A percentile compares a stretch with the other conserved stretches of the same genome.
phyloP scores from a whole-genome alignment of 2,329 filamentous ascomycete species.

The Scortechinia acanthostroma region DNA sequence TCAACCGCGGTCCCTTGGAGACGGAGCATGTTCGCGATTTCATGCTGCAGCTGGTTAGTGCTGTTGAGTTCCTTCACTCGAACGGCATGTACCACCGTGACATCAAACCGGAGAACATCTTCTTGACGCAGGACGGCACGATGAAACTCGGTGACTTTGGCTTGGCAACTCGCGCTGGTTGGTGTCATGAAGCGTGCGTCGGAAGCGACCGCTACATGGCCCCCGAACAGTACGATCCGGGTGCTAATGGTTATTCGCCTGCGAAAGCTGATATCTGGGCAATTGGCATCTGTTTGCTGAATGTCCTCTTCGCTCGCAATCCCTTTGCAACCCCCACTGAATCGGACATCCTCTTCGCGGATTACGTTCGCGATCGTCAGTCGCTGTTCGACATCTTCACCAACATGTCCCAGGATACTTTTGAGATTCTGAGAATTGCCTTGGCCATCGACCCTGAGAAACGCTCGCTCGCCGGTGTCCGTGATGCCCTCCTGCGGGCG shows the following conservation, averaged over 20 bases:
- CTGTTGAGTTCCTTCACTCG: constrained; percentile 82
- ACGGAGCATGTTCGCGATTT: constrained; percentile 95
- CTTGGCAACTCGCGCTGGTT: constrained; percentile 78
- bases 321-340: constrained; percentile 87
- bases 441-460: constrained; percentile 86
- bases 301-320: constrained; percentile 93
- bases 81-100: constrained; percentile 93
- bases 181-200: constrained; percentile 87
- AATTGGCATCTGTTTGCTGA: constrained; percentile 90
- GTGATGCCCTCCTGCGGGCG: constrained; percentile 70
- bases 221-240: constrained; percentile 91
- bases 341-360: constrained; percentile 84
- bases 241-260: constrained; percentile 80
- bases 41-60: constrained; percentile 88
- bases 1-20: constrained; percentile 79
- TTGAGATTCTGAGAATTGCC: constrained; percentile 83
- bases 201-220: constrained; percentile 99
- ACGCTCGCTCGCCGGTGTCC: constrained; percentile 73
- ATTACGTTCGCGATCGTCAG: constrained; percentile 89
- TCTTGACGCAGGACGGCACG: constrained; percentile 74
- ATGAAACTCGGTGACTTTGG: constrained; percentile 98
- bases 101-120: constrained; percentile 99
- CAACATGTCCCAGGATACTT: constrained; percentile 97
- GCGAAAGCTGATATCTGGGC: constrained; percentile 94
- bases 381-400: constrained; percentile 97